A percentile compares a stretch with the other conserved stretches of the same genome.
These are phyloP conservation scores for Penicillium antarcticum DNA, from an alignment of 495 filamentous ascomycete species.

Conservation along the genomic window DNA sequence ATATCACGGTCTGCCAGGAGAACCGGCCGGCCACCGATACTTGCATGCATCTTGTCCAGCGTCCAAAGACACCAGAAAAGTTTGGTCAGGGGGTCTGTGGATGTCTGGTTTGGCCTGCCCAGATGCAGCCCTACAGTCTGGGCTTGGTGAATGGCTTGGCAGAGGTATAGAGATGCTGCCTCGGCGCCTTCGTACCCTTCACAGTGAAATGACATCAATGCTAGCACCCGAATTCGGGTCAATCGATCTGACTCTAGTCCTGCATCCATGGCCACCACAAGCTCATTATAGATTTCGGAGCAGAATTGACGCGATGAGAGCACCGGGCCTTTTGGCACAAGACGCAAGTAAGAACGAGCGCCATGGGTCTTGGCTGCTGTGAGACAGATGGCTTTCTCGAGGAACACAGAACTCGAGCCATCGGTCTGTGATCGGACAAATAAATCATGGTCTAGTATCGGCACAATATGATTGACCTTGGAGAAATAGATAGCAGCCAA, in stretches of 20 bases:
- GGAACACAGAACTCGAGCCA: constrained; percentile 26
- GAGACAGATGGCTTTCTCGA: constrained; percentile 44
- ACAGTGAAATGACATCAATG: constrained; percentile 44
- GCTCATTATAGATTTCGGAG: constrained; percentile 35
- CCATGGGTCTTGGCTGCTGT: constrained; percentile 42
- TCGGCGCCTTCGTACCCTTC: constrained; percentile 46
- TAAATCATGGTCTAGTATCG: constrained; percentile 33
- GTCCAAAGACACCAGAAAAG: constrained; percentile 69
- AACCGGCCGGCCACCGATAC: constrained; percentile 61
- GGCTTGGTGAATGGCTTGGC: constrained; percentile 54
- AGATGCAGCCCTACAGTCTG: constrained; percentile 66
- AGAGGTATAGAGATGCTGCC: constrained; percentile 42
- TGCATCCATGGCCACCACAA: constrained; percentile 36
- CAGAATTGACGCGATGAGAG: constrained; percentile 32
- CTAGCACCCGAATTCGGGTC: constrained; percentile 43
- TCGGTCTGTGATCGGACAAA: constrained; percentile 19
- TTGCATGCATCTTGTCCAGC: constrained; percentile 61
- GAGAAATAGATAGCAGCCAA: constrained; percentile 32
- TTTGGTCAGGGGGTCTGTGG: constrained; percentile 38
- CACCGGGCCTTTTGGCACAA: constrained; percentile 22
- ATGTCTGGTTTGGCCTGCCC: constrained; percentile 34
- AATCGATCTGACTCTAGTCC: constrained; percentile 41
- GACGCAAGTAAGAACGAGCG: constrained; percentile 29
- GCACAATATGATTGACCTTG: constrained; percentile 33
- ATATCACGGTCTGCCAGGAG: constrained; percentile 65